Evolutionary conservation across 352 stramenopile species (phyloP), one percentile per base, ranked within the genome.

Genomic region (Peronospora tabacina): DNA sequence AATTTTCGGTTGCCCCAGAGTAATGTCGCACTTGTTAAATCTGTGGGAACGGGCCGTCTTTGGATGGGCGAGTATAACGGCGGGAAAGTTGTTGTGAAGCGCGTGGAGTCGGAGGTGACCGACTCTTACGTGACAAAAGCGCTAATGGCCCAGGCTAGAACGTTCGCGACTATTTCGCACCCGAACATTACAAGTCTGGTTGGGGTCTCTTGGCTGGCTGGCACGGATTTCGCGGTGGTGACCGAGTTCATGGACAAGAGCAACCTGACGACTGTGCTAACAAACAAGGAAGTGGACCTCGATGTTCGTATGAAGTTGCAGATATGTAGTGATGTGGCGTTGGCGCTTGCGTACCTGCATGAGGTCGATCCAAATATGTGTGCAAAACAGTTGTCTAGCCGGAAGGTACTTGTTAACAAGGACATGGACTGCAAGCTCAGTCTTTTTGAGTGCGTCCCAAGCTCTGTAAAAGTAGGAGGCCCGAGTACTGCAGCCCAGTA

Each of bases 211-310:
- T 88, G 71, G 74, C 43, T 91, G 20, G 69, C 72, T 19, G 77
- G 78, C 11, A 87, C 75, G n/a, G 80, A 91, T 55, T 89, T 88
- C 32, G 68, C 72, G 5, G 63, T 86, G 13, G 68, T 91, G 22
- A 71, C 73, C 3, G 77, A 91, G 58, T 91, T 81, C 48, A 73
- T 87, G 69, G 70, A 81, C 32, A 86, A 85, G 50, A 72, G 75
- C 40, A 86, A 77, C 35, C 39, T 90, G 16, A 71, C 68, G 44
- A 63, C 66, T 1, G 55, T 91, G 47, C 69, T 88, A 12, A 49
- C 67, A 16, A 80, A 85, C 39, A 50, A 58, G 0, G 65, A 87
- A 17, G 44, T 77, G 12, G 65, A 87, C 10, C 45, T 91, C 15
- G 66, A 76, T 42, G 61, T 83, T 22, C 51, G 59, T 15, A 69